phyloP scores from a whole-genome alignment of 805 yeast species.

The Jamesozyma spencerorum region DNA sequence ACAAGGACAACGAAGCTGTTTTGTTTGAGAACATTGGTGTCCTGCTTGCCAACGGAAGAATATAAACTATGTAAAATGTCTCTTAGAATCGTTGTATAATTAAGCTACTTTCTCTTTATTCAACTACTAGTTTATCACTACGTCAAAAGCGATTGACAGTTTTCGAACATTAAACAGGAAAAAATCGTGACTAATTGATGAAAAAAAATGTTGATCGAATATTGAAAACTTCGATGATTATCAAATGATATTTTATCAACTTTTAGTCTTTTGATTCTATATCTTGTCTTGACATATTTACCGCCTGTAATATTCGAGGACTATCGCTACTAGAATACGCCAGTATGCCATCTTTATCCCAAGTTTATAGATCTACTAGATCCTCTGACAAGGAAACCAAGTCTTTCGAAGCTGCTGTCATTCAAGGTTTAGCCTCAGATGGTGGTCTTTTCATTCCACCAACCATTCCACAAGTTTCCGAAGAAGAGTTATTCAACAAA shows the following conservation, averaged over 20 bases:
- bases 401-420: constrained; percentile 73
- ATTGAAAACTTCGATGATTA: too few relatives aligned
- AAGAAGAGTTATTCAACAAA: constrained; percentile 42
- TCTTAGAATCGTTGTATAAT: too few relatives aligned
- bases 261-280: background rate
- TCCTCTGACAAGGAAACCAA: constrained; percentile 41
- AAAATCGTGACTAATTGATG: too few relatives aligned
- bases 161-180: too few relatives aligned
- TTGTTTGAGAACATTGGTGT: constrained; percentile 72
- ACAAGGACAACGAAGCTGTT: constrained; percentile 55
- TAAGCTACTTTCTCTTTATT: too few relatives aligned
- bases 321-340: too few relatives aligned
- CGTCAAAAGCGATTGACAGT: too few relatives aligned
- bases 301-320: too few relatives aligned
- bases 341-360: constrained; percentile 33
- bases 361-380: constrained; percentile 75
- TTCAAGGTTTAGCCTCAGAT: constrained; percentile 89
- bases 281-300: too few relatives aligned
- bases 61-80: constrained; percentile 13
- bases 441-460: constrained; percentile 94
- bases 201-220: too few relatives aligned
- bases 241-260: background rate
- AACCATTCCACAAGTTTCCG: constrained; percentile 55
- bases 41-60: constrained; percentile 40
- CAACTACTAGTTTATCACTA: too few relatives aligned